Percentiles rank a stretch among this genome's conserved stretches.
Evolutionary conservation across 257 asterid species (phyloP).

Genomic region (Asclepias syriaca): DNA sequence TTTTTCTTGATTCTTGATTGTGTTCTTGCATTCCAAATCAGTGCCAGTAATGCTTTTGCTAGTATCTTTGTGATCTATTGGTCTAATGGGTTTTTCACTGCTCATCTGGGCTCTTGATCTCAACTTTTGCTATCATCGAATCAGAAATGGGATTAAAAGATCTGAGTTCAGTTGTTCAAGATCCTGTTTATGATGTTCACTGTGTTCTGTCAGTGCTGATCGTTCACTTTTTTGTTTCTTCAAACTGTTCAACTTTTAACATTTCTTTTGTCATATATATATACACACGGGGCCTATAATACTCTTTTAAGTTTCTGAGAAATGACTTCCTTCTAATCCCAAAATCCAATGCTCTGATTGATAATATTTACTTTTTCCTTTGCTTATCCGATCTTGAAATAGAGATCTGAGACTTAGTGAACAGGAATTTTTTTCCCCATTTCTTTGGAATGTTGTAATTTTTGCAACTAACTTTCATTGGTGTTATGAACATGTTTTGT

Average conservation of each 20-base stretch:
- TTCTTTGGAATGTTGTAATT: neutral
- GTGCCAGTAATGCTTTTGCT: neutral
- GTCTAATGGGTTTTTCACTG: neutral
- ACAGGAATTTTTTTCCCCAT: neutral
- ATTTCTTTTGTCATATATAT: neutral
- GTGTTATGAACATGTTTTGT: neutral
- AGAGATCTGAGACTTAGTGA: neutral
- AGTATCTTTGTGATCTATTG: neutral
- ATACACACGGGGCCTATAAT: neutral
- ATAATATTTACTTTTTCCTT: neutral
- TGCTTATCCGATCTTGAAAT: neutral
- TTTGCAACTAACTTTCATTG: neutral
- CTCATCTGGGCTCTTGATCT: neutral
- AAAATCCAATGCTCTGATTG: neutral
- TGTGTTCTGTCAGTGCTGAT: neutral
- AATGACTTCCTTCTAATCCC: neutral
- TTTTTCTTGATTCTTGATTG: neutral
- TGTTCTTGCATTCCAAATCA: neutral
- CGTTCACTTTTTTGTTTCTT: neutral
- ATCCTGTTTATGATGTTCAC: neutral
- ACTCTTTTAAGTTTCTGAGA: neutral
- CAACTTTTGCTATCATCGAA: neutral
- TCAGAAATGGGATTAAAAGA: neutral
- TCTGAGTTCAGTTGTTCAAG: slow-evolving; percentile 7
- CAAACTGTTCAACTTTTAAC: neutral